Conservation (phyloP, 1,284 basidiomycete genomes). For the Phellopilus nigrolimitatus region DNA sequence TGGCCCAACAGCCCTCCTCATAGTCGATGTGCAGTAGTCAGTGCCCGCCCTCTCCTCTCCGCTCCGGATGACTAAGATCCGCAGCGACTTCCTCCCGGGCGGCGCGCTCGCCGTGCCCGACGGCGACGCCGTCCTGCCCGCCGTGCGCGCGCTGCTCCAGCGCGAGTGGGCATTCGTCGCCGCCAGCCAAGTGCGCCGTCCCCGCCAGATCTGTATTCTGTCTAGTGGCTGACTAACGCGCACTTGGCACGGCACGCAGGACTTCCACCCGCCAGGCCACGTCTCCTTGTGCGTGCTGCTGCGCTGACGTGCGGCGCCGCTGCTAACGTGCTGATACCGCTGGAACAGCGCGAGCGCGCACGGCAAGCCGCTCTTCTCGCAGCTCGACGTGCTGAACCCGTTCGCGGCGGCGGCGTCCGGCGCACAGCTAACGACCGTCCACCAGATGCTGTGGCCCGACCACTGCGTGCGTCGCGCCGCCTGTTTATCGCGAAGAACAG, state of each 20-base stretch:
- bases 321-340: not conserved
- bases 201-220: not conserved
- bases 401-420: conserved; percentile 3
- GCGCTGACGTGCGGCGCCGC: not conserved
- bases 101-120: conserved; percentile 19
- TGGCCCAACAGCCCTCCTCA: too few relatives aligned
- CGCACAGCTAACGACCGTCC: conserved; percentile 6
- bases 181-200: conserved; percentile 19
- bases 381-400: conserved; percentile 12
- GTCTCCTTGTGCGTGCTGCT: conserved; percentile 21
- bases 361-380: conserved; percentile 8
- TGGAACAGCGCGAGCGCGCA: conserved; percentile 15
- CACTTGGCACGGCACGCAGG: too few relatives aligned
- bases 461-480: conserved; percentile 19
- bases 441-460: conserved; percentile 22
- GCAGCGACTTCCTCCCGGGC: conserved; percentile 21
- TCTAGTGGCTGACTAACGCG: too few relatives aligned
- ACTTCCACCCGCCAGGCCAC: conserved; percentile 20
- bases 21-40: too few relatives aligned
- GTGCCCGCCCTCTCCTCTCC: too few relatives aligned
- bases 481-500: too few relatives aligned
- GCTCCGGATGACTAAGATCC: too few relatives aligned
- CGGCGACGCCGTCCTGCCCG: conserved; percentile 20
- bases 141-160: conserved; percentile 14
- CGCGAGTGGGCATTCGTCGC: conserved; percentile 18